Evolutionary conservation across 2,329 filamentous ascomycete genomes (phyloP).

Genomic region (Hymenoscyphus infarciens): DNA sequence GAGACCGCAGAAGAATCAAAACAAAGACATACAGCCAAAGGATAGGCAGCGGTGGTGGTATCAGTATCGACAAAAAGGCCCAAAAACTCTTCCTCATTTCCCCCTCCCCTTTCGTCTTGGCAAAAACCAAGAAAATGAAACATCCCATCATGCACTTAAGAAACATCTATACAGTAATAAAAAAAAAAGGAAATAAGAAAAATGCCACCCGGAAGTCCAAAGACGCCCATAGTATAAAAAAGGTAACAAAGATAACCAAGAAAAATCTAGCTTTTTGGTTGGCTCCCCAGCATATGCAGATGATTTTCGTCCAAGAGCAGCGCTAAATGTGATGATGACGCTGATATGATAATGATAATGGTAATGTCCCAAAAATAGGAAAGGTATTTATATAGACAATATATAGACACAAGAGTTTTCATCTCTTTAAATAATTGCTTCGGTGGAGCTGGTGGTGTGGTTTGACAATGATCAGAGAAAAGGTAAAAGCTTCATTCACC

Average conservation of each 20-base stretch:
- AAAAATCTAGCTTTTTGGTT: not conserved
- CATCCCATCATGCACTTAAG: not conserved
- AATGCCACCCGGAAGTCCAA: not conserved
- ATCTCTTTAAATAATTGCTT: not conserved
- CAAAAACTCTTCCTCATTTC: not conserved
- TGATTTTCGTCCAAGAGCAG: not conserved
- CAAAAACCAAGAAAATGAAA: conserved; percentile 1
- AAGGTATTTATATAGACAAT: conserved; percentile 3
- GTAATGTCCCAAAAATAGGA: not conserved
- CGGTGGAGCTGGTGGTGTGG: not conserved
- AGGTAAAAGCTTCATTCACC: not conserved
- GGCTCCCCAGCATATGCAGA: not conserved
- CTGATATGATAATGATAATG: not conserved
- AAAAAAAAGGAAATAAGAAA: not conserved
- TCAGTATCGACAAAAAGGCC: conserved; percentile 10
- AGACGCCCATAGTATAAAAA: not conserved
- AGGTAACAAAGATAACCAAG: not conserved
- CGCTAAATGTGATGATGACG: not conserved
- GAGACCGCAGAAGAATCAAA: not conserved
- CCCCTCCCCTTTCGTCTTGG: not conserved
- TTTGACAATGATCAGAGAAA: not conserved
- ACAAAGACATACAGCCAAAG: not conserved
- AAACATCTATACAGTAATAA: not conserved
- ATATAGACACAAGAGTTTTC: not conserved
- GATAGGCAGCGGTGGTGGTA: conserved; percentile 9